phyloP scores from a whole-genome alignment of 306 rosid genomes.

The Sicyos edulis region DNA sequence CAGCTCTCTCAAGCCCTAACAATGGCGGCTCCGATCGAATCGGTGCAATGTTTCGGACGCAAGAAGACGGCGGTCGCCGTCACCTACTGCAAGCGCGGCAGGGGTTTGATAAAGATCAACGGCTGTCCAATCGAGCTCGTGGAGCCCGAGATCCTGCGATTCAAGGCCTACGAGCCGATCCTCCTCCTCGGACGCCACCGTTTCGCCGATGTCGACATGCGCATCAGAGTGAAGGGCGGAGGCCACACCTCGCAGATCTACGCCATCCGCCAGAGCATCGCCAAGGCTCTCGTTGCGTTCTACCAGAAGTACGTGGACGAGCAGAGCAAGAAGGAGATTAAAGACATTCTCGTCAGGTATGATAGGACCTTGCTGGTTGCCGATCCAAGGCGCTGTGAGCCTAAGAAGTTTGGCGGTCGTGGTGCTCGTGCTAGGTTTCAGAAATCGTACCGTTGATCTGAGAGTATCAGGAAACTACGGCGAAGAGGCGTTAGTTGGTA shows the following conservation, averaged over 20 bases:
- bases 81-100: conserved; percentile 26
- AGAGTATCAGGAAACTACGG: too few species aligned
- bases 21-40: conserved; percentile 23
- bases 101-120: conserved; percentile 25
- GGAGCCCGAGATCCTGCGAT: too few species aligned
- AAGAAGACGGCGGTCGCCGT: conserved; percentile 27
- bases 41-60: conserved; percentile 28
- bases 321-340: conserved; percentile 33
- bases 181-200: too few species aligned
- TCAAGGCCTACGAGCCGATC: too few species aligned
- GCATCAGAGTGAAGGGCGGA: too few species aligned
- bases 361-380: conserved; percentile 22
- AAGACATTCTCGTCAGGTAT: conserved; percentile 49
- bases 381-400: conserved; percentile 63
- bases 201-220: too few species aligned
- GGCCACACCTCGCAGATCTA: conserved; percentile 17
- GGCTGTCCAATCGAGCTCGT: neutral
- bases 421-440: conserved; percentile 65
- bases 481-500: neutral
- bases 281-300: conserved; percentile 26
- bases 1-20: conserved; percentile 1
- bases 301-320: conserved; percentile 27
- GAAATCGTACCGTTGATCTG: conserved; percentile 54
- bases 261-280: conserved; percentile 29
- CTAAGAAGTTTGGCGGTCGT: conserved; percentile 70